phyloP scores from a whole-genome alignment of 1,284 basidiomycete genomes.

The Pholiota adiposa region DNA sequence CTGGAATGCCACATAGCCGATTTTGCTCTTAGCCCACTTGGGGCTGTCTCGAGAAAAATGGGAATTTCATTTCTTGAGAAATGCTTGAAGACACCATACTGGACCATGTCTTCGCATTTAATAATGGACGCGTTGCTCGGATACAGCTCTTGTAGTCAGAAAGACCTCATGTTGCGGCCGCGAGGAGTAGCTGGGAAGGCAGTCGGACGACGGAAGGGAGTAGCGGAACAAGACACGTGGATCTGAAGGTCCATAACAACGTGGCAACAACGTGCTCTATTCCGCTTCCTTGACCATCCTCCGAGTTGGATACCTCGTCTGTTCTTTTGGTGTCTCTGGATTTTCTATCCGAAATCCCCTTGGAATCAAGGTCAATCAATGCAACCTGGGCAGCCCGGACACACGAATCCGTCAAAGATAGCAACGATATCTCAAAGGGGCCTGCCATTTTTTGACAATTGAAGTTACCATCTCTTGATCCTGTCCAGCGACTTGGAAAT shows the following conservation, averaged over 20 bases:
- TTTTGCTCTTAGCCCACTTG: background rate
- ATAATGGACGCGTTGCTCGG: constrained; percentile 13
- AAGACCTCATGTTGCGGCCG: background rate
- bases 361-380: constrained; percentile 8
- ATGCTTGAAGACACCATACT: background rate
- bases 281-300: constrained; percentile 30
- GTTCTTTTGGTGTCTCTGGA: background rate
- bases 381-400: constrained; percentile 23
- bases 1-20: background rate
- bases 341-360: constrained; percentile 24
- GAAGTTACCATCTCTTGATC: constrained; percentile 11
- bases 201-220: background rate
- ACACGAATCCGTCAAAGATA: constrained; percentile 14
- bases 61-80: background rate
- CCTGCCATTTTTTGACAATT: constrained; percentile 1
- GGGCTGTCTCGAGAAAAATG: background rate
- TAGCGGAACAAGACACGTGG: constrained; percentile 32
- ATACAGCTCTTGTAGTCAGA: constrained; percentile 7
- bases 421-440: constrained; percentile 23
- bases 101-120: constrained; percentile 1
- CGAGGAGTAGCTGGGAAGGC: background rate
- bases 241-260: constrained; percentile 35
- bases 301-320: constrained; percentile 16
- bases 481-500: background rate
- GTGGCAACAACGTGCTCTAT: constrained; percentile 41